Evolutionary conservation across 2,329 filamentous ascomycete species (phyloP).

Genomic region (Pestalotiopsis sp.): DNA sequence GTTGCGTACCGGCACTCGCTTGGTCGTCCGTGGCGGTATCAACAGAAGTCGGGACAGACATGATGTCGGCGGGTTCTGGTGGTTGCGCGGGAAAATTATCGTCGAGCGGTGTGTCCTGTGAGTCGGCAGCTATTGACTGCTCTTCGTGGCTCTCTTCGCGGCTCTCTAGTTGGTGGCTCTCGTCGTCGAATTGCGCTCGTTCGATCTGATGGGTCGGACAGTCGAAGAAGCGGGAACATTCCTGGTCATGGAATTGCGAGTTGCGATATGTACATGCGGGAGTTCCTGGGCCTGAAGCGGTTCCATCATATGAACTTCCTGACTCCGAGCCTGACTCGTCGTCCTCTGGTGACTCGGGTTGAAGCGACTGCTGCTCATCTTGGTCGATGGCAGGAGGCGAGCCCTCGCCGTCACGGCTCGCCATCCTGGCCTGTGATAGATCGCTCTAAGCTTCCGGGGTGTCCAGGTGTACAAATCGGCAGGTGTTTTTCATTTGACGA

Average conservation of each 20-base stretch:
- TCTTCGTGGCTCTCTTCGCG: not conserved
- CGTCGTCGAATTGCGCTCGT: conserved; percentile 27
- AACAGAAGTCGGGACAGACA: not conserved
- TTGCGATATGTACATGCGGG: conserved; percentile 42
- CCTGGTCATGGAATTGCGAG: conserved; percentile 40
- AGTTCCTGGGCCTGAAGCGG: conserved; percentile 26
- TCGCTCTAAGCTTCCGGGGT: not conserved
- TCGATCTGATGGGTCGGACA: conserved; percentile 49
- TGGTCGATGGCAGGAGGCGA: not conserved
- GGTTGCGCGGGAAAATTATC: not conserved
- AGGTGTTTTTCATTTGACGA: not conserved
- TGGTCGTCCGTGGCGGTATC: not conserved
- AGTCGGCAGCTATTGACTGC: not conserved
- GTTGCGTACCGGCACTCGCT: not conserved
- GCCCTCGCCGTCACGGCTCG: conserved; percentile 3
- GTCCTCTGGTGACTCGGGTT: conserved; percentile 13
- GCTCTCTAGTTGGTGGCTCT: not conserved
- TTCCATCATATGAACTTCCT: conserved; percentile 44
- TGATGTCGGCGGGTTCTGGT: not conserved
- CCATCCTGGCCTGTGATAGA: not conserved
- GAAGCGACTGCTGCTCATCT: not conserved
- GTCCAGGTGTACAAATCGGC: not conserved
- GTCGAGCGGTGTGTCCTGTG: not conserved
- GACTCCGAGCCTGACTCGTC: conserved; percentile 22
- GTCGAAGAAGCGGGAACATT: conserved; percentile 51